phyloP scores from a whole-genome alignment of 129 eudicot genomes.

The Saussurea involucrata region DNA sequence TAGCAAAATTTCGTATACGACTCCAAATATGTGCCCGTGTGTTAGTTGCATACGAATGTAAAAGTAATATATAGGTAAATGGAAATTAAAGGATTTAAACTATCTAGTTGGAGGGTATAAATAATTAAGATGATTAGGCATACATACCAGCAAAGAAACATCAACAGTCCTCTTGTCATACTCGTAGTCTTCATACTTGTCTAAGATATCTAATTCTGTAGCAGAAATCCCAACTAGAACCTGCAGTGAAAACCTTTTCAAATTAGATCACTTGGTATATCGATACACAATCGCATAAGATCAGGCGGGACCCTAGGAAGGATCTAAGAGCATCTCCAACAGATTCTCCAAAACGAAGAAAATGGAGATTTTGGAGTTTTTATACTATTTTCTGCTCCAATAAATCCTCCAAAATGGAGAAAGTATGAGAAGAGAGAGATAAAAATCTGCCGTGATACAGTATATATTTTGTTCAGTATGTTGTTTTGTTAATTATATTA shows the following conservation, averaged over 20 bases:
- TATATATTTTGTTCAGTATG: background rate
- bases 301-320: too few species aligned
- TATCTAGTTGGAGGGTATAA: background rate
- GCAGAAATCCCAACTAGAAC: slow-evolving; percentile 69
- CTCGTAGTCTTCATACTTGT: slow-evolving; percentile 72
- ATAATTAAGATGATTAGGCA: background rate
- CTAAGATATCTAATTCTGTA: slow-evolving; percentile 66
- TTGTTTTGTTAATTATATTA: background rate
- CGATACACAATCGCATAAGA: background rate
- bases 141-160: slow-evolving; percentile 63
- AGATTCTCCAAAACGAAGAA: too few species aligned
- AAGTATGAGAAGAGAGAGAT: too few species aligned
- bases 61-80: background rate
- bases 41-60: background rate
- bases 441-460: background rate
- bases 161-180: slow-evolving; percentile 65
- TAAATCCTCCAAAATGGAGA: too few species aligned
- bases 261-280: background rate
- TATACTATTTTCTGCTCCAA: too few species aligned
- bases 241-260: slow-evolving; percentile 29
- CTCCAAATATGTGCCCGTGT: background rate
- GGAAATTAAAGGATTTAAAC: background rate
- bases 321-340: too few species aligned
- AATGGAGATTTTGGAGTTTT: too few species aligned
- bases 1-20: background rate